Percentiles rank a stretch among this genome's conserved stretches.
phyloP scores from a whole-genome alignment of 768 basidiomycete genomes.

The Thelephora aurantiotincta region DNA sequence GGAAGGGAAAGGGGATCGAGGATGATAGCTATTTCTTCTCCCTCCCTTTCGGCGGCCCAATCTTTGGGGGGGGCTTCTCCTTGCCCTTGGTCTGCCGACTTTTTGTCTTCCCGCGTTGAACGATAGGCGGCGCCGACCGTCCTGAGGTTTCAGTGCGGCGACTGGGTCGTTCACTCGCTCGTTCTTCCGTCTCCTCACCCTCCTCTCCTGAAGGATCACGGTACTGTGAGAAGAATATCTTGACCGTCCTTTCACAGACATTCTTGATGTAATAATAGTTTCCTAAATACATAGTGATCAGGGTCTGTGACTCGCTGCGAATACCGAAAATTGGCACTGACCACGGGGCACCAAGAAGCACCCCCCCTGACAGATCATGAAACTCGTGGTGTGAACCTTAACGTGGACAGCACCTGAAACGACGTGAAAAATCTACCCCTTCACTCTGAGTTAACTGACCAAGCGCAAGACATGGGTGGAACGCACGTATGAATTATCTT shows the following conservation, averaged over 20 bases:
- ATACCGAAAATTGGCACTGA: constrained; percentile 13
- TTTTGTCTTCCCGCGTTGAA: too few species aligned
- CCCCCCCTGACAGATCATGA: constrained; percentile 68
- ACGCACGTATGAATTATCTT: constrained; percentile 88
- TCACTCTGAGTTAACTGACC: constrained; percentile 12
- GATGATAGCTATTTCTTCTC: too few species aligned
- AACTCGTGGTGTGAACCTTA: constrained; percentile 65
- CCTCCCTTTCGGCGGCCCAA: too few species aligned
- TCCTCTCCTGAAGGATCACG: constrained; percentile 29
- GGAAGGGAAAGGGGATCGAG: too few species aligned
- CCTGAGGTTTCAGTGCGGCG: too few species aligned
- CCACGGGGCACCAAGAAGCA: constrained; percentile 89
- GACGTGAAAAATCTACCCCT: constrained; percentile 54
- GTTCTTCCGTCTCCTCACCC: neutral
- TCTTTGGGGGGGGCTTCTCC: too few species aligned
- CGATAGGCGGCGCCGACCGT: too few species aligned
- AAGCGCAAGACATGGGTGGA: neutral
- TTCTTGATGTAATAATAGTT: constrained; percentile 89
- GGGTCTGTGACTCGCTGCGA: neutral
- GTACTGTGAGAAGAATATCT: constrained; percentile 87
- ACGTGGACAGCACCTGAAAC: constrained; percentile 84
- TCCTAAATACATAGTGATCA: constrained; percentile 30
- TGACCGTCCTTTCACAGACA: constrained; percentile 63
- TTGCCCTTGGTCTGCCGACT: too few species aligned
- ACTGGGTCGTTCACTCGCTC: too few species aligned